These are phyloP conservation scores for Mimosa bimucronata DNA, from an alignment of 306 rosid species.

Conservation along the genomic window DNA sequence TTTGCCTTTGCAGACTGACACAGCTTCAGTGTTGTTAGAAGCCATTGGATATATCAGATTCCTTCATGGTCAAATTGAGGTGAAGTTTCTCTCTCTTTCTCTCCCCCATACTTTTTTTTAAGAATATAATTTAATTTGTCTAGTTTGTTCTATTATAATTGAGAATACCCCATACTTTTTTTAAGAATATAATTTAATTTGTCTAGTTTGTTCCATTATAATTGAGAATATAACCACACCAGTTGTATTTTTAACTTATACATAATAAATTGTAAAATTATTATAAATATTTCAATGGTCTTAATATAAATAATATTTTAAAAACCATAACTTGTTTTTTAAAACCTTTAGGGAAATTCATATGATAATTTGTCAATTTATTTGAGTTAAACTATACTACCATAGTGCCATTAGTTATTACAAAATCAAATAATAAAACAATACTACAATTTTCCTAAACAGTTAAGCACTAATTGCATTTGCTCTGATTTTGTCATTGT, in stretches of 20 bases:
- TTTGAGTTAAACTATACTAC: too few relatives aligned
- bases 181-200: too few relatives aligned
- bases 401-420: too few relatives aligned
- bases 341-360: background rate
- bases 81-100: constrained; percentile 52
- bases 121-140: background rate
- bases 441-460: background rate
- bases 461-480: background rate
- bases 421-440: too few relatives aligned
- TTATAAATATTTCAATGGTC: background rate
- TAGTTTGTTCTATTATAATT: too few relatives aligned
- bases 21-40: constrained; percentile 89
- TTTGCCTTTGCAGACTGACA: constrained; percentile 95
- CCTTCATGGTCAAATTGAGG: constrained; percentile 91
- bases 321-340: too few relatives aligned
- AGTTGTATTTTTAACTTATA: background rate
- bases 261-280: background rate
- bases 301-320: too few relatives aligned
- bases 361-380: too few relatives aligned
- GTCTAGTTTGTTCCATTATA: too few relatives aligned
- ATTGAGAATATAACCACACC: too few relatives aligned
- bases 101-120: background rate
- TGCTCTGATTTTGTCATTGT: background rate
- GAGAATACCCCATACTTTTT: background rate
- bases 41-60: constrained; percentile 84